A percentile compares a stretch with the other conserved stretches of the same genome.
phyloP scores from a whole-genome alignment of 495 filamentous ascomycete species.

The Venustampulla echinocandica region DNA sequence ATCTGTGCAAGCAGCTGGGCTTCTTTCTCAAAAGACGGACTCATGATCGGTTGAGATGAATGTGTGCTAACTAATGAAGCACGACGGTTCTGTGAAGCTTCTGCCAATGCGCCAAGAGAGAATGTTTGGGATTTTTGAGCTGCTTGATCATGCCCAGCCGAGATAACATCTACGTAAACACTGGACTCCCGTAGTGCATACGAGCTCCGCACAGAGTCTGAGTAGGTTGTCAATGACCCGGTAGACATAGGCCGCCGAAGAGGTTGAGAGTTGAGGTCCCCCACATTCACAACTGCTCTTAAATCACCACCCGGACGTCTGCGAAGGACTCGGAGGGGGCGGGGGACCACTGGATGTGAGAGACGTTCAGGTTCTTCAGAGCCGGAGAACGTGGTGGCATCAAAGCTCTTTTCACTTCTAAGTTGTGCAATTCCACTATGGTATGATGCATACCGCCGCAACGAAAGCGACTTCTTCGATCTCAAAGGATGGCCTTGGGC shows the following conservation, averaged over 20 bases:
- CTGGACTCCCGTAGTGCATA: constrained; percentile 34
- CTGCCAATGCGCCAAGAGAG: constrained; percentile 51
- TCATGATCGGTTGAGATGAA: constrained; percentile 60
- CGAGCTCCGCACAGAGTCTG: constrained; percentile 60
- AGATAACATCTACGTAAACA: constrained; percentile 37
- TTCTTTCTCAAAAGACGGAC: constrained; percentile 83
- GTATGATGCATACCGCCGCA: constrained; percentile 52
- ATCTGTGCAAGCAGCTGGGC: constrained; percentile 82
- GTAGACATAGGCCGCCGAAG: constrained; percentile 58
- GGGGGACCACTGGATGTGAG: constrained; percentile 27
- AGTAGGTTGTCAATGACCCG: constrained; percentile 59
- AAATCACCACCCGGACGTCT: constrained; percentile 85
- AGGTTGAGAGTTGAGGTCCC: constrained; percentile 48
- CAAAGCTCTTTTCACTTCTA: constrained; percentile 50
- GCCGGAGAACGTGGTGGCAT: constrained; percentile 47
- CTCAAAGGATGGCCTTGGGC: constrained; percentile 12
- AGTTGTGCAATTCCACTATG: constrained; percentile 60
- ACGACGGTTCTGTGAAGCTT: constrained; percentile 31
- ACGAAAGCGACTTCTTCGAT: constrained; percentile 26
- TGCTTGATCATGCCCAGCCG: constrained; percentile 33
- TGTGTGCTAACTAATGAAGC: constrained; percentile 64
- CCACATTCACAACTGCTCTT: constrained; percentile 65
- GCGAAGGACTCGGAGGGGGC: constrained; percentile 58
- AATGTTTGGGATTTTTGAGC: constrained; percentile 31
- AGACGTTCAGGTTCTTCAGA: constrained; percentile 12